Conservation (phyloP, 169 alveolate genomes). For the Neospora caninum region DNA sequence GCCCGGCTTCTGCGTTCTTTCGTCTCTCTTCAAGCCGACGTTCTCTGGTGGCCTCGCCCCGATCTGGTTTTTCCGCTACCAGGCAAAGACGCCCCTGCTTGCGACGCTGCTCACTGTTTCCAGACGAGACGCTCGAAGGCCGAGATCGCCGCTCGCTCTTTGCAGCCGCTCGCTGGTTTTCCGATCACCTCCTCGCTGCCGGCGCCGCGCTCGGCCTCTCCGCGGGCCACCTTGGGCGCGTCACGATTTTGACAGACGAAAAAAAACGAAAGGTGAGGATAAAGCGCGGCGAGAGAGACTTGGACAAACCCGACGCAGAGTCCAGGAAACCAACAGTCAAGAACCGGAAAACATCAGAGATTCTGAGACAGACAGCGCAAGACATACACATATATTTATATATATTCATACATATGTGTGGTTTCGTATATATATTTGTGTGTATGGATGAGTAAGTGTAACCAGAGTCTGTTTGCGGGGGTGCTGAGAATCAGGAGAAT, state of each 20-base stretch:
- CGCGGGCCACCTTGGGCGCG: neutral
- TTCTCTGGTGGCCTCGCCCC: neutral
- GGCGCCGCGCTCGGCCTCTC: neutral
- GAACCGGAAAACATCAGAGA: too few relatives aligned
- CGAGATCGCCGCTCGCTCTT: constrained; percentile 63
- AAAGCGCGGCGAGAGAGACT: neutral
- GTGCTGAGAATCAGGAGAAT: too few relatives aligned
- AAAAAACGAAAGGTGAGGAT: neutral
- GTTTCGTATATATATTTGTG: too few relatives aligned
- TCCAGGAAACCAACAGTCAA: too few relatives aligned
- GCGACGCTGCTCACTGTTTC: neutral
- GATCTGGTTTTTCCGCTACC: neutral
- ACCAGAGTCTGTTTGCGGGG: too few relatives aligned
- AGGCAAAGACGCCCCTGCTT: neutral
- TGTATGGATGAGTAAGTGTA: too few relatives aligned
- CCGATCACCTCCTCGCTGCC: constrained; percentile 36
- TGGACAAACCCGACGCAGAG: neutral
- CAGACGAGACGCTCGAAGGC: constrained; percentile 64
- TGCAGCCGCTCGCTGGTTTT: constrained; percentile 63
- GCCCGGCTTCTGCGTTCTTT: neutral
- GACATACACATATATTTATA: neutral
- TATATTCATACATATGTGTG: neutral
- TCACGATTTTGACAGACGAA: neutral
- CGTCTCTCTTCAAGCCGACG: neutral
- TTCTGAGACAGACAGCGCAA: too few relatives aligned